Evolutionary conservation across 805 yeast species (phyloP).

Genomic region (Metschnikowia colocasiae): DNA sequence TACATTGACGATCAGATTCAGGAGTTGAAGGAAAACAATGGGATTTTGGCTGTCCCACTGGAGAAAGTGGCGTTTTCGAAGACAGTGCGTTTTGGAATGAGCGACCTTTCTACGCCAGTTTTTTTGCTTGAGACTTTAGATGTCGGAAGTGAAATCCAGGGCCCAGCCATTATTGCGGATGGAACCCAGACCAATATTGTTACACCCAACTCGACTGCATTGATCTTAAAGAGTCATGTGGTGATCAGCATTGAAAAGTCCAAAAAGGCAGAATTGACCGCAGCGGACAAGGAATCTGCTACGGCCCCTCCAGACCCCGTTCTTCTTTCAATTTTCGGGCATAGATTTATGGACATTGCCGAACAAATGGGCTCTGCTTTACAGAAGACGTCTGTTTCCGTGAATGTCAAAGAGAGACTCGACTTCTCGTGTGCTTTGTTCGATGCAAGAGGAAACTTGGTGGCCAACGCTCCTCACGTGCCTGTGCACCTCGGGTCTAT

Average conservation of each 20-base stretch:
- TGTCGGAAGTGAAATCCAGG: slow-evolving; percentile 12
- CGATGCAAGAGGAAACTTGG: slow-evolving; percentile 40
- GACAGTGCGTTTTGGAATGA: slow-evolving; percentile 12
- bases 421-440: slow-evolving; percentile 46
- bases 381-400: slow-evolving; percentile 44
- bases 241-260: slow-evolving; percentile 10
- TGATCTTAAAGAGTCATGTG: slow-evolving; percentile 17
- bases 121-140: slow-evolving; percentile 14
- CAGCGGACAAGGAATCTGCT: background rate
- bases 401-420: slow-evolving; percentile 43
- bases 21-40: slow-evolving; percentile 1
- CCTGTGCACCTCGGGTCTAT: slow-evolving; percentile 47
- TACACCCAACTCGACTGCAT: slow-evolving; percentile 16
- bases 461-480: slow-evolving; percentile 46
- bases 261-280: background rate
- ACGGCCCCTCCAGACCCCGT: slow-evolving; percentile 16
- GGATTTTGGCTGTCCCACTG: slow-evolving; percentile 1
- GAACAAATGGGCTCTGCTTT: slow-evolving; percentile 44
- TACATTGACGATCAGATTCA: slow-evolving; percentile 15
- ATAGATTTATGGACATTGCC: slow-evolving; percentile 22
- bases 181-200: slow-evolving; percentile 20
- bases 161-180: slow-evolving; percentile 20
- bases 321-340: slow-evolving; percentile 20
- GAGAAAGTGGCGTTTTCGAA: slow-evolving; percentile 9
- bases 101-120: slow-evolving; percentile 12